Base-by-base conservation (phyloP, 257 asterid genomes). In the Scutellaria baicalensis region DNA sequence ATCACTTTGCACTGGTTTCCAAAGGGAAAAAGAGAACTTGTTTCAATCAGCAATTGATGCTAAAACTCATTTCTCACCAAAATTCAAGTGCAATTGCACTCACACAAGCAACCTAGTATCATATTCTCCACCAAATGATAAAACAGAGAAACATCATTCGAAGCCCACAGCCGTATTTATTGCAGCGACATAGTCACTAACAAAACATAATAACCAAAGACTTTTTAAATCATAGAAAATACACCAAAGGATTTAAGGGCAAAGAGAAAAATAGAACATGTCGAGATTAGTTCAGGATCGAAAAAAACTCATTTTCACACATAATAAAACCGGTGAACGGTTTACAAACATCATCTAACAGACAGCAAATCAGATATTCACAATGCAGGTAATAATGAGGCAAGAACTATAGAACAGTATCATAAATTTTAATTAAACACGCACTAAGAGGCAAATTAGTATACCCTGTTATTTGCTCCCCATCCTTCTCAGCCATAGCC, bases 401-500 rank as follows among this genome's bases (percentile, higher is more conserved):
- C 47, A 55, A 54, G n/a, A 20, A 69, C 17, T 58, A 16, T 17
- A 48, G 52, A 44, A 59, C 14, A 66, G 38, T 21, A 70, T 38
- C 16, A 66, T 42, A 8, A 23, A 57, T 2, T 6, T 12, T 2
- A 3, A 33, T n/a, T 23, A 38, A 44, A 42, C 18, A 47, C 67
- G 4, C 14, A 67, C 39, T 58, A 70, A 9, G 60, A 47, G 48
- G 48, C 59, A 11, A 62, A 70, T 48, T 50, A 17, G 5, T 38
- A 56, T 82, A 86, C 95, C 84, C 61, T 50, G 69, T 59, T 36
- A 61, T 68, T 6, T 76, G 56, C 38, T 74, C 81, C 40, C 74
- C 78, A 62, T 71, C 87, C 70, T 54, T 68, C 68, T 38, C 82
- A 38, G 72, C 83, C 65, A 57, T 17, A n/a, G 84, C 84, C 66